Evolutionary conservation across 2,329 filamentous ascomycete species (phyloP).

Genomic region (Colletotrichum liaoningense): DNA sequence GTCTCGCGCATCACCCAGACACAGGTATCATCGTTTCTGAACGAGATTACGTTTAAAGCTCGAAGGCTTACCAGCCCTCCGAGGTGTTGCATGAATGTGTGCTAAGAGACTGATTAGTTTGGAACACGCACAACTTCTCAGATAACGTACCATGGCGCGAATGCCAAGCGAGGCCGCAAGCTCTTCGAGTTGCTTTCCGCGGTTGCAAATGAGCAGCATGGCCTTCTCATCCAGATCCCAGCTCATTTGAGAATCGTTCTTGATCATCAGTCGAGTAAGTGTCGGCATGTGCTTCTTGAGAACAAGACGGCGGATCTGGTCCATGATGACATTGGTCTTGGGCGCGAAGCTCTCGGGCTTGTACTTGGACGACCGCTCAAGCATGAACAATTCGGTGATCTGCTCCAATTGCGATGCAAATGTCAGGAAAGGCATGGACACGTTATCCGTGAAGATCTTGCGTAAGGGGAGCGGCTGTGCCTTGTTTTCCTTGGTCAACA

Average conservation of each 20-base stretch:
- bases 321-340: constrained; percentile 61
- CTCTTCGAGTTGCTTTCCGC: constrained; percentile 63
- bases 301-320: constrained; percentile 68
- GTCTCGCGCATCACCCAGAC: constrained; percentile 68
- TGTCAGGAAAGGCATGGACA: constrained; percentile 64
- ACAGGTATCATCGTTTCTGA: constrained; percentile 67
- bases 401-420: constrained; percentile 64
- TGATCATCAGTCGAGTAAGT: constrained; percentile 69
- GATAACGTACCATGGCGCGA: constrained; percentile 62
- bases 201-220: constrained; percentile 63
- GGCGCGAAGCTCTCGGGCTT: constrained; percentile 65
- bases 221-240: constrained; percentile 71
- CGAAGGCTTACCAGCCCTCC: constrained; percentile 59
- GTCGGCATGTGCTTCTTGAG: constrained; percentile 68
- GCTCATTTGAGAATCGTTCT: constrained; percentile 61
- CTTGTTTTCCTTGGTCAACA: constrained; percentile 66
- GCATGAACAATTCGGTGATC: constrained; percentile 69
- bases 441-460: constrained; percentile 73
- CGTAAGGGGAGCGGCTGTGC: constrained; percentile 61
- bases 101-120: constrained; percentile 51
- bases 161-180: constrained; percentile 67
- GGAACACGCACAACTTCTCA: background rate
- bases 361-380: constrained; percentile 64
- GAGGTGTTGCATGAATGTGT: constrained; percentile 67
- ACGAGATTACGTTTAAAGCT: constrained; percentile 66